A percentile compares a stretch with the other conserved stretches of the same genome.
Evolutionary conservation across 139 green algal species (phyloP).

Genomic region (Zygnema circumcarinatum): DNA sequence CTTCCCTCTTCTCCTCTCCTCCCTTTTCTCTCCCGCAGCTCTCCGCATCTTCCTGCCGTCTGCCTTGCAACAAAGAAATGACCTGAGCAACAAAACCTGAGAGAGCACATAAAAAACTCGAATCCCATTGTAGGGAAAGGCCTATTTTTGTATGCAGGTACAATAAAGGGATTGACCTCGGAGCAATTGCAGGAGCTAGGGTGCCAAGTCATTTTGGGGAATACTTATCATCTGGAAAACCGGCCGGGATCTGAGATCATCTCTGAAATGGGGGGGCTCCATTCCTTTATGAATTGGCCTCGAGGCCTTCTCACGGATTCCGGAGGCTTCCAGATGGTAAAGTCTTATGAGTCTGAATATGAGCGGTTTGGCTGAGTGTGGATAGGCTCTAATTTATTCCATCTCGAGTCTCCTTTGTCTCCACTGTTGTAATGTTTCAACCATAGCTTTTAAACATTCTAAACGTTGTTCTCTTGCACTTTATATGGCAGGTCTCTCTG

Average conservation of each 20-base stretch:
- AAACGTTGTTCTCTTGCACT: too few relatives aligned
- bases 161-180: slow-evolving; percentile 85
- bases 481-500: slow-evolving; percentile 76
- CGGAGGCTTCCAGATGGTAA: slow-evolving; percentile 80
- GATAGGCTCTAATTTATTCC: too few relatives aligned
- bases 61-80: too few relatives aligned
- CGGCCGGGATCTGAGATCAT: slow-evolving; percentile 80
- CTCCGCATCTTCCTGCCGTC: too few relatives aligned
- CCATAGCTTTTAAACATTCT: too few relatives aligned
- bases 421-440: neutral
- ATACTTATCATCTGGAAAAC: slow-evolving; percentile 92
- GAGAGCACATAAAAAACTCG: neutral
- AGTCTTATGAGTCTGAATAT: too few relatives aligned
- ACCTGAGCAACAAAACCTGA: too few relatives aligned
- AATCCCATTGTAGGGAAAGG: neutral
- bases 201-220: slow-evolving; percentile 91
- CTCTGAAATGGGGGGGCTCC: slow-evolving; percentile 72
- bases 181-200: slow-evolving; percentile 70
- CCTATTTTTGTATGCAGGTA: slow-evolving; percentile 72
- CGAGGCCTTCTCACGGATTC: slow-evolving; percentile 81
- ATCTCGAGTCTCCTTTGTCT: neutral
- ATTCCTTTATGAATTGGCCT: slow-evolving; percentile 90
- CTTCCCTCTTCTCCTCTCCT: slow-evolving; percentile 14
- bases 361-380: too few relatives aligned
- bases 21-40: too few relatives aligned